phyloP scores from a whole-genome alignment of 139 green algal genomes.

The Parachlorella kessleri region DNA sequence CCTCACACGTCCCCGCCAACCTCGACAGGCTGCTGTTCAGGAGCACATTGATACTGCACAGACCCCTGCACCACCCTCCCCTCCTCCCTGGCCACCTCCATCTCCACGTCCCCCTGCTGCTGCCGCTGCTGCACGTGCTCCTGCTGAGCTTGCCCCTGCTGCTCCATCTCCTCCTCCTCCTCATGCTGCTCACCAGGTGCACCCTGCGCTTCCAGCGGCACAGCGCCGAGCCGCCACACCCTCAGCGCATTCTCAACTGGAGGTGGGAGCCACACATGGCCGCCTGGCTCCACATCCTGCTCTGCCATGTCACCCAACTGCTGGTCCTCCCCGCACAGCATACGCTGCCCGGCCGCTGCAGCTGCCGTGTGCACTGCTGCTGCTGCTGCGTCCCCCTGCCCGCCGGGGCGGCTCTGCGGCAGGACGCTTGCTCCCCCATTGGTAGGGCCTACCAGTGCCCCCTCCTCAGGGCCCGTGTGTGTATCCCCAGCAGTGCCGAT shows the following conservation, averaged over 20 bases:
- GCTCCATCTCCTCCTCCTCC: too few species aligned
- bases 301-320: not conserved
- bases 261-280: not conserved
- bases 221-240: conserved; percentile 23
- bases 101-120: too few species aligned
- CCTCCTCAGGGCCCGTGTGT: not conserved
- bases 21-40: too few species aligned
- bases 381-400: not conserved
- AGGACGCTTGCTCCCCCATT: not conserved
- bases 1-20: too few species aligned
- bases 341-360: not conserved
- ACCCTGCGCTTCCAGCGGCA: not conserved
- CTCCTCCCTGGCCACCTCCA: too few species aligned
- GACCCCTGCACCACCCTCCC: too few species aligned
- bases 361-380: not conserved
- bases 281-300: not conserved
- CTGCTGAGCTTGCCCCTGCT: too few species aligned
- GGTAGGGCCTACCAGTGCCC: not conserved
- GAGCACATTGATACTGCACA: too few species aligned
- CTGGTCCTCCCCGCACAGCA: not conserved
- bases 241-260: conserved; percentile 35
- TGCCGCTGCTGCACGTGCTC: too few species aligned
- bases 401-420: not conserved
- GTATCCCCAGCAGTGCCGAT: not conserved
- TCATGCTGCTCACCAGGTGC: too few species aligned